phyloP scores from a whole-genome alignment of 441 rosid genomes.

The Populus hybrid region DNA sequence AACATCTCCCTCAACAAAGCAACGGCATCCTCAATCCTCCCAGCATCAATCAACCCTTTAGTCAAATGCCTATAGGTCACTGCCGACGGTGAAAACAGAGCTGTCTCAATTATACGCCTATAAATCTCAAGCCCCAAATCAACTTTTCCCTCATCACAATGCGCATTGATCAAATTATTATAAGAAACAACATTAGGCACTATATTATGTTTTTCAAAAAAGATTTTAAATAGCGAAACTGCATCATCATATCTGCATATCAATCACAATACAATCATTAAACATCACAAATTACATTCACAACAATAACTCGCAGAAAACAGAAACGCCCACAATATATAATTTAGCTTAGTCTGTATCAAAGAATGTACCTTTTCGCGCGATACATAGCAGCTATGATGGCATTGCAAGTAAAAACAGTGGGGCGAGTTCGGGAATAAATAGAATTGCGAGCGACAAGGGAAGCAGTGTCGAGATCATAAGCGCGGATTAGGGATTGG shows the following conservation, averaged over 20 bases:
- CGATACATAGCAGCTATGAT: slow-evolving; percentile 88
- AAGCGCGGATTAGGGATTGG: slow-evolving; percentile 86
- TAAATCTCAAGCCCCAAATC: slow-evolving; percentile 62
- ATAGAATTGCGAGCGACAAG: slow-evolving; percentile 69
- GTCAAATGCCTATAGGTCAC: slow-evolving; percentile 68
- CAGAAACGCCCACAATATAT: not conserved
- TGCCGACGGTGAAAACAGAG: slow-evolving; percentile 72
- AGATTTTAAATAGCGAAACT: slow-evolving; percentile 62
- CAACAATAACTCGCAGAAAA: not conserved
- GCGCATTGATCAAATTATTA: slow-evolving; percentile 77
- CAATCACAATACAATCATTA: not conserved
- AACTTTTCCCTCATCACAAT: slow-evolving; percentile 79
- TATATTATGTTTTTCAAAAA: slow-evolving; percentile 65
- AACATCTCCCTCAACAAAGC: slow-evolving; percentile 83
- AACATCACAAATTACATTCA: not conserved
- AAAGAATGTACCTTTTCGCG: slow-evolving; percentile 43
- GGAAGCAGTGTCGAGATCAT: slow-evolving; percentile 87
- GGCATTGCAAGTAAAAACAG: slow-evolving; percentile 23
- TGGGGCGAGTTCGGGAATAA: slow-evolving; percentile 63
- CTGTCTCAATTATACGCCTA: slow-evolving; percentile 57
- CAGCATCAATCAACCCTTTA: slow-evolving; percentile 39
- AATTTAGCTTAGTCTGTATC: not conserved
- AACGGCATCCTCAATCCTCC: slow-evolving; percentile 70
- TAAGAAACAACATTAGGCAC: slow-evolving; percentile 89
- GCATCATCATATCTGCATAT: slow-evolving; percentile 45